These are phyloP conservation scores for Phytophthora gonapodyides DNA, from an alignment of 352 stramenopile species.

Conservation along the genomic window DNA sequence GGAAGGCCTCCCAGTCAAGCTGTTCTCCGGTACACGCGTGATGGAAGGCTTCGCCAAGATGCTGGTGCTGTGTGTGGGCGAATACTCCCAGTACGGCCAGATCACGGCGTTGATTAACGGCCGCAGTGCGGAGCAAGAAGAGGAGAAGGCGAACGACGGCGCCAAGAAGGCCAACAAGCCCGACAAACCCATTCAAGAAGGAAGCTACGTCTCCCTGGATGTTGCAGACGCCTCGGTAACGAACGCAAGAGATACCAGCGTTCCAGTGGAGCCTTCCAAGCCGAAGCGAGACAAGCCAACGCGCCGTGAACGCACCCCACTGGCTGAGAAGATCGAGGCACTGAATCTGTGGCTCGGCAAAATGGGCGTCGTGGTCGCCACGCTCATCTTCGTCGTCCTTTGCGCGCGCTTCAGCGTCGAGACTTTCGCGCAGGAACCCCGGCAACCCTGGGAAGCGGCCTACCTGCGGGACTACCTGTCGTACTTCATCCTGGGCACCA, in stretches of 20 bases:
- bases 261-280: constrained; percentile 6
- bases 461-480: constrained; percentile 61
- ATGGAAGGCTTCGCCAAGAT: constrained; percentile 88
- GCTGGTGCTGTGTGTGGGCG: constrained; percentile 91
- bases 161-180: not conserved
- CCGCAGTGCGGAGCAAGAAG: constrained; percentile 14
- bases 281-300: constrained; percentile 14
- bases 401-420: constrained; percentile 56
- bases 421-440: constrained; percentile 56
- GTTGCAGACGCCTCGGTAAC: constrained; percentile 12
- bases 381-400: constrained; percentile 71
- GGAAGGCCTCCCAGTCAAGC: constrained; percentile 1
- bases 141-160: constrained; percentile 21
- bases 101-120: constrained; percentile 79
- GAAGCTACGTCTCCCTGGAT: constrained; percentile 27
- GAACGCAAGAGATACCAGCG: constrained; percentile 3
- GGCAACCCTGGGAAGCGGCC: constrained; percentile 39
- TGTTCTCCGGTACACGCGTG: constrained; percentile 91
- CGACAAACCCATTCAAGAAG: constrained; percentile 39
- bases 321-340: constrained; percentile 79
- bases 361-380: constrained; percentile 56
- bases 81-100: constrained; percentile 87
- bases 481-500: constrained; percentile 91
- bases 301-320: constrained; percentile 43
- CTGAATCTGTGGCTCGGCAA: constrained; percentile 77